phyloP scores from a whole-genome alignment of 1,284 basidiomycete genomes.

The Neotropicomus parvogracilis region DNA sequence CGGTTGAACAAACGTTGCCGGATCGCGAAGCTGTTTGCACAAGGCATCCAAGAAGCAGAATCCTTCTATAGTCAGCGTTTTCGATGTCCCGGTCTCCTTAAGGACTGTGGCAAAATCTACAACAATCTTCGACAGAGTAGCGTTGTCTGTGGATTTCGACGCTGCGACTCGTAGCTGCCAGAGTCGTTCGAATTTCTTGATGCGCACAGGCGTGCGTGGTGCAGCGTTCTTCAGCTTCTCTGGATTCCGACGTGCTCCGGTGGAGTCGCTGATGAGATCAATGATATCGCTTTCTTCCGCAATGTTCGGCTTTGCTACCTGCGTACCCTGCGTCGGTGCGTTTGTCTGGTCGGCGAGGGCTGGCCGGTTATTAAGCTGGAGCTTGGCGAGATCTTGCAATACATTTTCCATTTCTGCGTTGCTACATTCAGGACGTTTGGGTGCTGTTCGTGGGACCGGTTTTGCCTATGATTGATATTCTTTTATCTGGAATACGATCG shows the following conservation, averaged over 20 bases:
- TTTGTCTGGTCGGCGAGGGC: constrained; percentile 52
- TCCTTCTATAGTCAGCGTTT: constrained; percentile 66
- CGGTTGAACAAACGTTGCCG: constrained; percentile 54
- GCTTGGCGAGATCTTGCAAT: constrained; percentile 53
- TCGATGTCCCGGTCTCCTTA: constrained; percentile 60
- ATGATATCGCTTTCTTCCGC: constrained; percentile 37
- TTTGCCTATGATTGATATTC: constrained; percentile 21
- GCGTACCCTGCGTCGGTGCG: constrained; percentile 33
- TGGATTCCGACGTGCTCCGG: constrained; percentile 31
- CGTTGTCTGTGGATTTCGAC: constrained; percentile 51
- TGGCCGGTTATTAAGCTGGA: constrained; percentile 49
- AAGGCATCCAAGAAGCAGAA: constrained; percentile 65
- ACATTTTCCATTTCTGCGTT: constrained; percentile 48
- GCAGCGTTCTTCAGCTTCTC: constrained; percentile 21
- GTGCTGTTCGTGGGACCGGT: constrained; percentile 25
- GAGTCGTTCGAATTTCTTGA: constrained; percentile 54
- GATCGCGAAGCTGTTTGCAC: constrained; percentile 64
- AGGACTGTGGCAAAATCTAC: constrained; percentile 56
- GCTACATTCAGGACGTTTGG: constrained; percentile 29
- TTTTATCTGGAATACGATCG: not conserved
- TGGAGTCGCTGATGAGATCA: constrained; percentile 48
- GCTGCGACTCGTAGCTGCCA: constrained; percentile 43
- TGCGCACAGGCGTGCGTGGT: constrained; percentile 33
- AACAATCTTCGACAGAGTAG: constrained; percentile 48
- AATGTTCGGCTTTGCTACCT: constrained; percentile 33